These are phyloP conservation scores for Leucosporidium yakuticum DNA, from an alignment of 768 basidiomycete genomes.

Conservation along the genomic window DNA sequence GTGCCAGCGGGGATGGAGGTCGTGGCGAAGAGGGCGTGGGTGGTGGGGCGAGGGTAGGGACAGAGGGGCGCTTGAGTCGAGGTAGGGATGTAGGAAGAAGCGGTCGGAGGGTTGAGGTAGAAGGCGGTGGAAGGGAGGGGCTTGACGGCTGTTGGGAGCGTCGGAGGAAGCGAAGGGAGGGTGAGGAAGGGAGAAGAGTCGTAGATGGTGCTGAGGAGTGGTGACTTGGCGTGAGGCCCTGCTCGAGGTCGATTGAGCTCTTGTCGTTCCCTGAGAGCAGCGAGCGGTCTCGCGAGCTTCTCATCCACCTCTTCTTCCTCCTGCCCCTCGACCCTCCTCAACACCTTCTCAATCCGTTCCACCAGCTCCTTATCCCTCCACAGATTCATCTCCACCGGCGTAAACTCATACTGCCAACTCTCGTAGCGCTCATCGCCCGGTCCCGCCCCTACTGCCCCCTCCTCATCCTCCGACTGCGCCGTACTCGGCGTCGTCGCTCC, in stretches of 20 bases:
- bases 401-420: constrained; percentile 39
- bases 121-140: constrained; percentile 30
- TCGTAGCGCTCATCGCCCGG: constrained; percentile 31
- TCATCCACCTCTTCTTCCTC: constrained; percentile 39
- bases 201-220: constrained; percentile 21
- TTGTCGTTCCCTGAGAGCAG: constrained; percentile 41
- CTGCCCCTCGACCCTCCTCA: constrained; percentile 45
- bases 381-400: constrained; percentile 22
- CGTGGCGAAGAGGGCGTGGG: constrained; percentile 61
- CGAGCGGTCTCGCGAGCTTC: background rate
- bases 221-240: background rate
- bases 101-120: constrained; percentile 30
- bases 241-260: background rate
- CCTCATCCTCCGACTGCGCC: constrained; percentile 2
- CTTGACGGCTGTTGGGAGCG: constrained; percentile 24
- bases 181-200: constrained; percentile 7
- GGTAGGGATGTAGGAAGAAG: constrained; percentile 31
- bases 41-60: constrained; percentile 38
- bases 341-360: background rate
- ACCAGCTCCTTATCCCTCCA: constrained; percentile 9
- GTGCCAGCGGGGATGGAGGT: constrained; percentile 53
- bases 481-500: background rate
- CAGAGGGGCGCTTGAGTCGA: constrained; percentile 29
- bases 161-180: constrained; percentile 22
- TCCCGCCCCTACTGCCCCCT: background rate